Base-by-base conservation (phyloP, 2,329 filamentous ascomycete species). In the Diaporthe longicolla region DNA sequence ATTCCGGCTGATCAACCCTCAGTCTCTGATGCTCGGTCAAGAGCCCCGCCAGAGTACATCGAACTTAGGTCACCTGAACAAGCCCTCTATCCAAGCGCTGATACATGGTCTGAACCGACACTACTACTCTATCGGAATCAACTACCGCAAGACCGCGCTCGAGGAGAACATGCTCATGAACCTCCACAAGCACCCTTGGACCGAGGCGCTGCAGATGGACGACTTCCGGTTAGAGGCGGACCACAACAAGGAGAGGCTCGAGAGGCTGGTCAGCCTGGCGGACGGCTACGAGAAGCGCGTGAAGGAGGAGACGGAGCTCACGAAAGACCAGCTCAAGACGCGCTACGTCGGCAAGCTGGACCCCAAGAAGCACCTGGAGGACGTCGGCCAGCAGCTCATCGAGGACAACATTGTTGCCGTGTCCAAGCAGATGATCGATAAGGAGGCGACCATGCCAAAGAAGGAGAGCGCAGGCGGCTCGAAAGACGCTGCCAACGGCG, bases 91-190 rank as follows among this genome's bases (percentile, higher is more conserved):
- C 78, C 97, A 99, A 87, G 96, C 97, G 48, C 92, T 99, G 73
- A 99, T 99, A 77, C 97, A 99, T 84, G 97, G 97, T 74, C 90
- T 99, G 58, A 99, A 99, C 88, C 90, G 97, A 81, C 97, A 99
- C 87, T 99, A 99, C 89, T 99, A 99, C 89, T 98, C 95, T 79
- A 99, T 99, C 82, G 96, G 91, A 75, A 98, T 99, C 87, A 95
- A 98, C 86, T 99, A 99, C 86, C 90, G 96, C 82, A 99, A 99
- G 88, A 98, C 96, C 0, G 96, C 95, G 0, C 88, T 99, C 68
- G 97, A 99, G 84, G 97, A 99, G 88, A 98, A 98, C 85, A 99
- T 99, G 97, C 85, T 99, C 80, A 99, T 99, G 97, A 99, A 99
- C 83, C 87, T 99, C 78, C 97, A 99, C 90, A 99, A 99, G 89